Evolutionary conservation across 306 rosid species (phyloP), one percentile per base, ranked within the genome.

Genomic region (Prunus mira): DNA sequence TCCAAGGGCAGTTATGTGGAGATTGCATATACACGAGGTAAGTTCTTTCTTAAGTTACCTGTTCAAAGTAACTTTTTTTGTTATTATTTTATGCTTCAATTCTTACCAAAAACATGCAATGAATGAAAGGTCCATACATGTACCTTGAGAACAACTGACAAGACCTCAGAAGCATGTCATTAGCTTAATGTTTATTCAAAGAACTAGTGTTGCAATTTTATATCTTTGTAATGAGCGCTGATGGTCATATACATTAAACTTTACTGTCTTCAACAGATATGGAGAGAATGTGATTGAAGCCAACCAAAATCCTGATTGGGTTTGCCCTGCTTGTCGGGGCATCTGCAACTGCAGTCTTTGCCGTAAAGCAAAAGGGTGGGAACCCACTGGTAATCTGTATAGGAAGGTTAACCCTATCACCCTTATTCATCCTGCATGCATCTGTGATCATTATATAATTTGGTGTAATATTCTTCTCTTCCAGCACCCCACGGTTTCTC

Each of bases 21-120:
- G 97, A 92, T 85, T 92, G 96, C 96, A 80, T 92, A 83, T 92
- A 88, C 88, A 80, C 34, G 41, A 89, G 97, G 97, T 92, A 82
- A 86, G 63, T 47, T 61, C 2, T 38, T 55, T 54, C 38, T 12
- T 22, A 22, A 56, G 14, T 57, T 28, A 19, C 28, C 55, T 52
- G 19, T 60, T n/a, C 72, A 55, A 50, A 56, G 13, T 58, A 54
- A 9, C 5, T 7, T 17, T 7, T 54, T 18, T 1, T 38, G 43
- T 38, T 38, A 38, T 38, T 6, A 38, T 38, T 19, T 52, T 65
- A 8, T 34, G 46, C 43, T 54, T 67, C 68, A 19, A 30, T 57
- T 24, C 32, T 41, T 65, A 9, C 69, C 14, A 2, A 18, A 34
- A 65, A 9, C 15, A n/a, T 65, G 49, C 22, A 64, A 17, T 18